phyloP scores from a whole-genome alignment of 345 rosid species.

The Hibiscus mutabilis region DNA sequence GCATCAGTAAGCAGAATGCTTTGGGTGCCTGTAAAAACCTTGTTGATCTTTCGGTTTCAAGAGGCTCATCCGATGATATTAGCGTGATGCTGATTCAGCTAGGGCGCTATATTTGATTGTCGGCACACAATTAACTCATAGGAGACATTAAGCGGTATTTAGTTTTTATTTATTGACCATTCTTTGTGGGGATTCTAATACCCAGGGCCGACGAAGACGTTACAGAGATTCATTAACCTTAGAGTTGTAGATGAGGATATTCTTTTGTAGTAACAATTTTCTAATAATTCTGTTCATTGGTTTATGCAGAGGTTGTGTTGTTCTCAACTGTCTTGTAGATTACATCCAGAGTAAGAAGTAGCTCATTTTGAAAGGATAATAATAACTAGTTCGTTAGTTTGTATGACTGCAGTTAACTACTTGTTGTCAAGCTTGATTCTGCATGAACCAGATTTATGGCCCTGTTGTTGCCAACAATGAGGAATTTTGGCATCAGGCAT shows the following conservation, averaged over 20 bases:
- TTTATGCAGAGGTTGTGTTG: too few relatives aligned
- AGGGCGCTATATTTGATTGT: slow-evolving; percentile 18
- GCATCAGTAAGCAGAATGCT: slow-evolving; percentile 31
- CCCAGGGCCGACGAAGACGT: background rate
- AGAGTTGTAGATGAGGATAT: background rate
- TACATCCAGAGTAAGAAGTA: too few relatives aligned
- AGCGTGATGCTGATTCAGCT: slow-evolving; percentile 61
- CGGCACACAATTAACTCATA: background rate
- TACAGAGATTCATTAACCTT: background rate
- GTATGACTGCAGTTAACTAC: too few relatives aligned
- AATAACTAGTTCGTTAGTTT: too few relatives aligned
- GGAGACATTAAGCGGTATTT: background rate
- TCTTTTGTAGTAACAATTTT: too few relatives aligned
- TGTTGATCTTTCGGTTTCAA: slow-evolving; percentile 45
- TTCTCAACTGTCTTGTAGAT: too few relatives aligned
- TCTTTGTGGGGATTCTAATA: background rate
- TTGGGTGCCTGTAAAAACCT: slow-evolving; percentile 60
- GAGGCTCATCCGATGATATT: slow-evolving; percentile 74
- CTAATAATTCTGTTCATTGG: too few relatives aligned
- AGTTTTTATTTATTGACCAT: slow-evolving; percentile 1
- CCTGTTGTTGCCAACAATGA: too few relatives aligned
- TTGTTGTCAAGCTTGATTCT: too few relatives aligned
- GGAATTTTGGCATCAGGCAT: too few relatives aligned
- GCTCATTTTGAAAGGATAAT: too few relatives aligned
- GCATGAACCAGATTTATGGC: too few relatives aligned